Percentiles rank a stretch among this genome's conserved stretches.
phyloP scores from a whole-genome alignment of 2,329 filamentous ascomycete species.

The Aureobasidium lini region DNA sequence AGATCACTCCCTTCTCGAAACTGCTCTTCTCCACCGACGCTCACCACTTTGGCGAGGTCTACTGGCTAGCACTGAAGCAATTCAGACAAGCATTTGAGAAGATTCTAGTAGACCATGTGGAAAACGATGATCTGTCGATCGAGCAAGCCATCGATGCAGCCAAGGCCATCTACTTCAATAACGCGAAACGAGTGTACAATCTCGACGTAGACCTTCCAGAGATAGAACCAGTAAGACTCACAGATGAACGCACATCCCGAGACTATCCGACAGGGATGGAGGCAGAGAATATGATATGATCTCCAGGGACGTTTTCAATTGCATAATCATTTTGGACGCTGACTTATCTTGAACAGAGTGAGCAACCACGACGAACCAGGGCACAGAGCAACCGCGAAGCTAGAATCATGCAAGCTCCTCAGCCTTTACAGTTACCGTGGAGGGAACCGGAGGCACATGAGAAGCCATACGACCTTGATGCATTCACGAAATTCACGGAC shows the following conservation, averaged over 20 bases:
- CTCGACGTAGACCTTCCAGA: slow-evolving; percentile 40
- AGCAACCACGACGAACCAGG: not conserved
- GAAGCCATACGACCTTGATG: not conserved
- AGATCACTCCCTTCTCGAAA: slow-evolving; percentile 67
- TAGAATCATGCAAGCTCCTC: not conserved
- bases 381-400: slow-evolving; percentile 5
- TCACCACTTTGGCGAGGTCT: slow-evolving; percentile 72
- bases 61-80: slow-evolving; percentile 63
- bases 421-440: slow-evolving; percentile 1
- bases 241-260: not conserved
- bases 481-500: slow-evolving; percentile 37
- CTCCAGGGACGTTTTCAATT: not conserved
- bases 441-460: not conserved
- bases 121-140: slow-evolving; percentile 53
- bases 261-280: not conserved
- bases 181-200: slow-evolving; percentile 67
- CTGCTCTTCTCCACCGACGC: slow-evolving; percentile 76
- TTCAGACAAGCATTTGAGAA: slow-evolving; percentile 62
- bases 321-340: not conserved
- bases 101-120: slow-evolving; percentile 60
- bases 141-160: slow-evolving; percentile 57
- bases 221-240: not conserved
- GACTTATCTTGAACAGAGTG: not conserved
- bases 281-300: not conserved
- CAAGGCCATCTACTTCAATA: slow-evolving; percentile 65